Percentiles rank a stretch among this genome's conserved stretches.
phyloP scores from a whole-genome alignment of 495 filamentous ascomycete genomes.

The Penicillium lividum region DNA sequence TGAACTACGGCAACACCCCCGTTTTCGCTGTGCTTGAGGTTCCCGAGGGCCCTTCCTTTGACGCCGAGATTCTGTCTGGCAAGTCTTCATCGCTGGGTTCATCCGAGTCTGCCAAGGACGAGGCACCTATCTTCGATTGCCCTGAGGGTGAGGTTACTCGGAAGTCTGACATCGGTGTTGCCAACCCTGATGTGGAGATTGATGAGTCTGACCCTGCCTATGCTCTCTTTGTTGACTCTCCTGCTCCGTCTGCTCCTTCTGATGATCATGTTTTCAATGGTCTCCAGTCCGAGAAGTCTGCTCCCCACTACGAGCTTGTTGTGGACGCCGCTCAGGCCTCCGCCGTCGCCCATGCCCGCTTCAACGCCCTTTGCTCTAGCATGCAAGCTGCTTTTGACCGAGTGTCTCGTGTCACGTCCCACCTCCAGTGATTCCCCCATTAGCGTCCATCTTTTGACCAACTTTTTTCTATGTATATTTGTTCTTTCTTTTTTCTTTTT shows the following conservation, averaged over 20 bases:
- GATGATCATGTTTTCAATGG: conserved; percentile 51
- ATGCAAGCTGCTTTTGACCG: conserved; percentile 54
- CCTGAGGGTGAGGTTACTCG: conserved; percentile 35
- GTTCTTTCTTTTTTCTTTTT: neutral
- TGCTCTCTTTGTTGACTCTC: conserved; percentile 57
- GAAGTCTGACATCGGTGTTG: conserved; percentile 31
- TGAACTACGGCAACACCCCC: conserved; percentile 66
- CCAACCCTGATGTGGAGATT: conserved; percentile 51
- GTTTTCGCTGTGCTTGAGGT: conserved; percentile 80
- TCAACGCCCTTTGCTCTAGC: conserved; percentile 48
- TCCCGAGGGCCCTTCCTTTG: conserved; percentile 66
- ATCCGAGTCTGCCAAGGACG: conserved; percentile 49
- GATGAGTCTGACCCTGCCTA: conserved; percentile 62
- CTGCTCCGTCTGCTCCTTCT: conserved; percentile 24
- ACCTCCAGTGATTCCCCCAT: conserved; percentile 46
- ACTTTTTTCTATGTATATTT: conserved; percentile 28
- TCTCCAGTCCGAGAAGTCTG: conserved; percentile 58
- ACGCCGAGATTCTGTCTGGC: conserved; percentile 62
- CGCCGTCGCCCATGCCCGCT: conserved; percentile 35
- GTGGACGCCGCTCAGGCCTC: conserved; percentile 44
- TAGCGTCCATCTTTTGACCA: conserved; percentile 28
- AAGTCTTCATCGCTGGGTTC: conserved; percentile 57
- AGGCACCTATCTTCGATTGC: conserved; percentile 50
- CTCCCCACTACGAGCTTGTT: conserved; percentile 59
- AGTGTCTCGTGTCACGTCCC: conserved; percentile 46